These are phyloP conservation scores for Hypoxylon crocopeplum DNA, from an alignment of 495 filamentous ascomycete species.

Conservation along the genomic window DNA sequence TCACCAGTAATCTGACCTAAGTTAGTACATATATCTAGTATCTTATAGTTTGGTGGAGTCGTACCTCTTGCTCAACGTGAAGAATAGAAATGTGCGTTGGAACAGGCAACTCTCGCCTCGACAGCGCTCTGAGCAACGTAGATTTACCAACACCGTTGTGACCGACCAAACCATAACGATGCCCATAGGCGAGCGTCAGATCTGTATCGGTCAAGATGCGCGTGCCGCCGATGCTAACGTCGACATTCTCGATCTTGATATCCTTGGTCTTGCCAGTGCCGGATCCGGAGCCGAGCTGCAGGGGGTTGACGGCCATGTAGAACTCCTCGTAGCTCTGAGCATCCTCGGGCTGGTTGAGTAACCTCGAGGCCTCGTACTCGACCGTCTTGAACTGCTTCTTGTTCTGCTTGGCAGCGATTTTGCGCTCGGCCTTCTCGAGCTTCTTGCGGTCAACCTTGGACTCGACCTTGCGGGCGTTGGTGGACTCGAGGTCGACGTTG, in stretches of 20 bases:
- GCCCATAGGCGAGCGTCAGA: constrained; percentile 89
- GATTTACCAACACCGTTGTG: constrained; percentile 99
- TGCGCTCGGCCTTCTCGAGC: constrained; percentile 97
- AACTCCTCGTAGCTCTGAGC: constrained; percentile 99
- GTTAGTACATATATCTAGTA: constrained; percentile 26
- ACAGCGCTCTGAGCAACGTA: constrained; percentile 89
- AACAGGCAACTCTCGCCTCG: constrained; percentile 90
- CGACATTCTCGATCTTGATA: constrained; percentile 95
- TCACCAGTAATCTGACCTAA: constrained; percentile 81
- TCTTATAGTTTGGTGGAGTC: constrained; percentile 1
- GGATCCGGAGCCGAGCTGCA: constrained; percentile 77
- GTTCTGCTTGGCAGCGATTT: constrained; percentile 98
- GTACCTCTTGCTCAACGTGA: constrained; percentile 97
- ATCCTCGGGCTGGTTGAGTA: constrained; percentile 82
- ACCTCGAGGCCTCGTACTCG: constrained; percentile 91
- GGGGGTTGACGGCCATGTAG: constrained; percentile 98
- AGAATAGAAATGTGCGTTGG: constrained; percentile 98
- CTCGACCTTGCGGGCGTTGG: constrained; percentile 90
- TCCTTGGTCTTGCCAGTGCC: constrained; percentile 91
- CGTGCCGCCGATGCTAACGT: constrained; percentile 87
- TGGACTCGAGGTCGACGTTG: constrained; percentile 90
- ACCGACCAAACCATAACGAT: constrained; percentile 95
- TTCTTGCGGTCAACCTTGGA: constrained; percentile 98
- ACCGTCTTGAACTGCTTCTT: constrained; percentile 98
- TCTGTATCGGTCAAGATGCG: constrained; percentile 90